Percentiles rank a stretch among this genome's conserved stretches.
Evolutionary conservation across 495 filamentous ascomycete genomes (phyloP).

Genomic region (Physcia stellaris): DNA sequence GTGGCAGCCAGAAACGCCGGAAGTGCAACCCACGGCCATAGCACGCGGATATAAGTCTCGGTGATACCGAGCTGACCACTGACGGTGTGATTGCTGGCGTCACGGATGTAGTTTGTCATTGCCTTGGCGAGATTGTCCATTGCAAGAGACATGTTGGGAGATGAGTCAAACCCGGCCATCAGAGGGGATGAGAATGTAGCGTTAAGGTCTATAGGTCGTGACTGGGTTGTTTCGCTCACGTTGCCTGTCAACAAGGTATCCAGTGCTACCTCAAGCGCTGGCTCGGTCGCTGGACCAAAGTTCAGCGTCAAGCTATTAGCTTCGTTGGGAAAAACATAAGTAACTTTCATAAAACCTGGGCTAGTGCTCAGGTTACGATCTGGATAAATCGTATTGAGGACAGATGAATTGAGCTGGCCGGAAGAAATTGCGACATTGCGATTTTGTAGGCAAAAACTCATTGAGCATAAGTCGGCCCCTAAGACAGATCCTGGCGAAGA

Average conservation of each 20-base stretch:
- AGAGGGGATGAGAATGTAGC: background rate
- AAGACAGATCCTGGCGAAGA: too few species aligned
- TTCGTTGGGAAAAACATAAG: background rate
- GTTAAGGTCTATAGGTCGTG: background rate
- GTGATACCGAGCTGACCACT: background rate
- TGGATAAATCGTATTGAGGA: background rate
- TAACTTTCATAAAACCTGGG: conserved; percentile 2
- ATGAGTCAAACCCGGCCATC: background rate
- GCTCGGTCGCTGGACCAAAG: too few species aligned
- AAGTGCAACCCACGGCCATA: conserved; percentile 19
- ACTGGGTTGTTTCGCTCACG: too few species aligned
- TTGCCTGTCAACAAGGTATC: too few species aligned
- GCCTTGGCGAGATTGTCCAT: background rate
- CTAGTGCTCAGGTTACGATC: too few species aligned
- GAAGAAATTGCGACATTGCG: too few species aligned
- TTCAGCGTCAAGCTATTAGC: too few species aligned
- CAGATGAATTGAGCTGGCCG: too few species aligned
- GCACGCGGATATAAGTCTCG: conserved; percentile 17
- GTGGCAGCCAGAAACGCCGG: background rate
- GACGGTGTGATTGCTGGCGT: background rate
- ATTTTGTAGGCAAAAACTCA: too few species aligned
- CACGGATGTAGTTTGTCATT: conserved; percentile 1
- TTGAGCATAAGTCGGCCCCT: too few species aligned
- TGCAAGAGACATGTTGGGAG: too few species aligned
- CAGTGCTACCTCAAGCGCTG: too few species aligned